Base-by-base conservation (phyloP, 495 filamentous ascomycete genomes). In the Aspergillus panamensis region DNA sequence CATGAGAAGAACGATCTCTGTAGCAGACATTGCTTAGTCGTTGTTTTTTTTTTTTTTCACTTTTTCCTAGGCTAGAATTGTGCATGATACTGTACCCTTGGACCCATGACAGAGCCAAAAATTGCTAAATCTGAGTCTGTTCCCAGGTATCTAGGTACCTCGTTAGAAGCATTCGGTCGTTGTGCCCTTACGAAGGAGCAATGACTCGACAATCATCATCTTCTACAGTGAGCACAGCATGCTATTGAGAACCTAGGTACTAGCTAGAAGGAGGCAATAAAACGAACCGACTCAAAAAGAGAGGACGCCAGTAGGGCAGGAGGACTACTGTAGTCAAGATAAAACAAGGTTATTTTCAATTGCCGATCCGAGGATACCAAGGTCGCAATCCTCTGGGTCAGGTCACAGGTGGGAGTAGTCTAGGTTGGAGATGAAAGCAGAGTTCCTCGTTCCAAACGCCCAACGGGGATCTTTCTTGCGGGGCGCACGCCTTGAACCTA, bases 281-380 rank as follows among this genome's bases (percentile, higher is more conserved):
- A 45, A 10, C n/a, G 16, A 21, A 45, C 4, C 3, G 6, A 45
- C 20, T 8, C 17, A n/a, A 45, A 45, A 45, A 20, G 42, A 45
- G 8, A 45, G 42, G 42, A 45, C 16, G 9, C 20, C 42, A 19
- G 19, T 45, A 17, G 42, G 17, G 42, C 17, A 45, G 17, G 17
- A 45, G 17, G 17, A 19, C 16, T 21, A 20, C 6, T 33, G 57
- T 31, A 17, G 43, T 37, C 40, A 29, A 54, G 30, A 44, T 20
- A 45, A 59, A 59, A 59, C 57, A 59, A 59, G 58, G 58, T 60
- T 60, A 60, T 55, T 60, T 60, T 51, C 58, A 60, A 60, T 37
- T 60, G 58, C 58, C 58, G 58, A 55, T 45, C 58, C 58, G 58
- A 60, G 53, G 58, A 60, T 58, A 45, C n/a, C n/a, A 8, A 33